Base-by-base conservation (phyloP, 352 stramenopile genomes). In the Phytophthora brassicae region DNA sequence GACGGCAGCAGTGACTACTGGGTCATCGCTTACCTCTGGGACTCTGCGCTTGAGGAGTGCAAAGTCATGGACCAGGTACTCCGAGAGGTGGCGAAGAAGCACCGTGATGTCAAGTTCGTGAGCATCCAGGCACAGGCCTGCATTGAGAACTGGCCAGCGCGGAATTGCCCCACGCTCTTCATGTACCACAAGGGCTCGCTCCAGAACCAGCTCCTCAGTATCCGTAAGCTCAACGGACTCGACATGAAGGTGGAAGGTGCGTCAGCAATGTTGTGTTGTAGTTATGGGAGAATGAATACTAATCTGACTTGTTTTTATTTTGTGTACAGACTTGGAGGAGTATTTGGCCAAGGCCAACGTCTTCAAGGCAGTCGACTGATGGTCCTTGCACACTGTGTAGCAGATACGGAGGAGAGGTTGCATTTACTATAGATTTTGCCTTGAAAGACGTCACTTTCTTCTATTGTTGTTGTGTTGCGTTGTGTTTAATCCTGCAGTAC, bases 21-120 rank as follows among this genome's bases (percentile, higher is more conserved):
- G 86, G 91, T 98, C 19, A 79, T 97, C 54, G 90, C 84, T 24
- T 96, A 96, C 63, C 67, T 97, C 19, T 98, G 93, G 79, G 85
- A 97, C 55, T 74, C 89, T 36, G 81, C 75, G 41, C 74, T 97
- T 6, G 75, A 95, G 51, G 92, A 97, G 58, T 97, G 90, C 78
- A 90, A 93, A 31, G 74, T 97, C 41, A 94, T 97, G 85, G 89
- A 97, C 56, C 77, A 94, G 56, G 73, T 93, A 23, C 77, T 97
- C 14, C 79, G 85, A 7, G 76, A 74, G 16, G 77, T 98, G 17
- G 90, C 89, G 19, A 82, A 81, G 60, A 89, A 86, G 53, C 89
- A 97, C 66, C 82, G 81, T 53, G 88, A 96, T 56, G 77, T 98
- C 57, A 98, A 98, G 72, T 97, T 98, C 54, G 87, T 98, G 54